phyloP scores from a whole-genome alignment of 768 basidiomycete species.

The Exidia glandulosa region DNA sequence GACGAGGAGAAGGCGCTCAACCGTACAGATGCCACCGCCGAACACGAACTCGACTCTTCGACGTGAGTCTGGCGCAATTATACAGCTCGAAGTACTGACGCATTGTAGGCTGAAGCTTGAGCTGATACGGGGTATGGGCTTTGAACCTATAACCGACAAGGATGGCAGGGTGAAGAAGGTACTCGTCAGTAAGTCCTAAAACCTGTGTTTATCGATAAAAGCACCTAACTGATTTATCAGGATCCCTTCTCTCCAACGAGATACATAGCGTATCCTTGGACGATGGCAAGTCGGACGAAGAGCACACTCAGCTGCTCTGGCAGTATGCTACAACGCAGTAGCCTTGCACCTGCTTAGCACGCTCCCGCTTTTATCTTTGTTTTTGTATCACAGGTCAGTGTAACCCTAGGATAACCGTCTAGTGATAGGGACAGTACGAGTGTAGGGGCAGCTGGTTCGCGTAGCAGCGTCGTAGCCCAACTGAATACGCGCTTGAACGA shows the following conservation, averaged over 20 bases:
- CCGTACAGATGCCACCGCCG: constrained; percentile 57
- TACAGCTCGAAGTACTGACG: neutral
- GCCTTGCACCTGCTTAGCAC: too few relatives aligned
- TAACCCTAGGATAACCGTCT: too few relatives aligned
- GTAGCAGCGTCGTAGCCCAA: too few relatives aligned
- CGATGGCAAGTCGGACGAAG: constrained; percentile 16
- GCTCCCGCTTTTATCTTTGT: too few relatives aligned
- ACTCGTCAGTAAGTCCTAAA: constrained; percentile 54
- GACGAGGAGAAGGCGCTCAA: constrained; percentile 53
- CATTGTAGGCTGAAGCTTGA: constrained; percentile 47
- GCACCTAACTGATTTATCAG: constrained; percentile 22
- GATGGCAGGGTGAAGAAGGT: constrained; percentile 43
- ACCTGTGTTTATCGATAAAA: neutral
- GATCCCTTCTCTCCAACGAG: constrained; percentile 28
- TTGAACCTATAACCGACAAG: constrained; percentile 51
- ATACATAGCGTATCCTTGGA: constrained; percentile 24
- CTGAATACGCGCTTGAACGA: too few relatives aligned
- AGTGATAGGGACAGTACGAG: too few relatives aligned
- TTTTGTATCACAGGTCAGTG: too few relatives aligned
- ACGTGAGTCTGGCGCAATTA: constrained; percentile 32
- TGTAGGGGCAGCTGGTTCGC: too few relatives aligned
- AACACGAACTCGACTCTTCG: constrained; percentile 63
- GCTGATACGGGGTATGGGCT: constrained; percentile 61
- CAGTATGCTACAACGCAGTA: too few relatives aligned
- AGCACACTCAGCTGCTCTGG: constrained; percentile 25